Evolutionary conservation across 345 rosid species (phyloP).

Genomic region (Gossypium longicalyx): DNA sequence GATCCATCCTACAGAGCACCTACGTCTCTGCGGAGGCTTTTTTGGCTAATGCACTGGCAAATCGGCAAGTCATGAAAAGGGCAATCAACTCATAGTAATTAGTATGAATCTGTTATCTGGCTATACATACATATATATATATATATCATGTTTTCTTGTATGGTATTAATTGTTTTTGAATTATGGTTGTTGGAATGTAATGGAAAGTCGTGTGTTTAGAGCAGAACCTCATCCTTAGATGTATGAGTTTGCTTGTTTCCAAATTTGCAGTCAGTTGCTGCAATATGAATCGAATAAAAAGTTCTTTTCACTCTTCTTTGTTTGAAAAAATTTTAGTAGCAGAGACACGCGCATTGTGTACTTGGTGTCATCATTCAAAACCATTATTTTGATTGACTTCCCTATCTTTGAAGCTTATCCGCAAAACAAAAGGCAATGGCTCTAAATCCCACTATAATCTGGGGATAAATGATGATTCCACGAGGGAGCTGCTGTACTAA

Average conservation of each 20-base stretch:
- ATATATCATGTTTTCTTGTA: neutral
- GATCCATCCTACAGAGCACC: neutral
- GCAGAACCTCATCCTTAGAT: neutral
- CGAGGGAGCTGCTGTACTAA: no score
- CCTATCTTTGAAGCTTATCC: no score
- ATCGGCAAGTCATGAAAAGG: constrained; percentile 79
- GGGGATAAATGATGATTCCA: no score
- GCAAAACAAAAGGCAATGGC: neutral
- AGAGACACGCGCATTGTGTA: neutral
- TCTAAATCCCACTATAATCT: no score
- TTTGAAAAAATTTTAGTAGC: neutral
- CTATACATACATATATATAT: constrained; percentile 21
- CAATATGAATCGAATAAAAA: constrained; percentile 3
- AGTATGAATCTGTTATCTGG: constrained; percentile 27
- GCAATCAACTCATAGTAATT: constrained; percentile 38
- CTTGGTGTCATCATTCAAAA: neutral
- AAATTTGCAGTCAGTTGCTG: constrained; percentile 10
- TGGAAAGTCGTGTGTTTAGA: constrained; percentile 10
- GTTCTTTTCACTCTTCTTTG: neutral
- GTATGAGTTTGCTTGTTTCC: constrained; percentile 1
- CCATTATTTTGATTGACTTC: neutral
- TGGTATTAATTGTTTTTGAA: neutral
- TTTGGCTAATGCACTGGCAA: constrained; percentile 37
- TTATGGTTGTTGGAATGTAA: constrained; percentile 14
- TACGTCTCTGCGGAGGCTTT: constrained; percentile 5